Conservation (phyloP, 2,329 filamentous ascomycete genomes). For the Monosporascus cannonballus region DNA sequence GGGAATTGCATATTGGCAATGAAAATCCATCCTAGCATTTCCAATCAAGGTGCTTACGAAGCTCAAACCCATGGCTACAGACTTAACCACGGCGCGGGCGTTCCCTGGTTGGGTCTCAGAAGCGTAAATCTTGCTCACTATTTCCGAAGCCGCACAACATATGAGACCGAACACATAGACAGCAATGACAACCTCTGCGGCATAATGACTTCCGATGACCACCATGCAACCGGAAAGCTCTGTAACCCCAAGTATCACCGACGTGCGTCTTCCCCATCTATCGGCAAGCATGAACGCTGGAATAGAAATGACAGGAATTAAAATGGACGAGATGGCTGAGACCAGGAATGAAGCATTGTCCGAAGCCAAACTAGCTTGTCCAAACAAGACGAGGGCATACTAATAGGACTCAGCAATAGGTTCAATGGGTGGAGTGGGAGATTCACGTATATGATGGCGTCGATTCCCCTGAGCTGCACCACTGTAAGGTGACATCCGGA, state of each 20-base stretch:
- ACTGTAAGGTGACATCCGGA: slow-evolving; percentile 37
- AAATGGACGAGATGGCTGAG: slow-evolving; percentile 52
- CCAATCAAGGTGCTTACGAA: slow-evolving; percentile 14
- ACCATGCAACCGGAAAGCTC: slow-evolving; percentile 44
- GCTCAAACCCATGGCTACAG: slow-evolving; percentile 35
- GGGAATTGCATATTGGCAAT: background rate
- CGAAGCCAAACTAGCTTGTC: slow-evolving; percentile 50
- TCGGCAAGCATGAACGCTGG: slow-evolving; percentile 51
- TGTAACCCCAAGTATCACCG: slow-evolving; percentile 47
- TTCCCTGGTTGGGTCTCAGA: slow-evolving; percentile 51
- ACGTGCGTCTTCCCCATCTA: slow-evolving; percentile 49
- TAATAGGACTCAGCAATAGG: slow-evolving; percentile 14
- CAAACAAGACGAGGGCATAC: slow-evolving; percentile 57
- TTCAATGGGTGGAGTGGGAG: background rate
- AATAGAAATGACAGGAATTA: slow-evolving; percentile 52
- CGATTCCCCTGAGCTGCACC: slow-evolving; percentile 56
- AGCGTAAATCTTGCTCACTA: slow-evolving; percentile 50
- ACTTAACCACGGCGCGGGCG: slow-evolving; percentile 48
- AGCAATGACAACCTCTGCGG: slow-evolving; percentile 40
- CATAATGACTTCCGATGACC: slow-evolving; percentile 48
- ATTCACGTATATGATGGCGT: slow-evolving; percentile 54
- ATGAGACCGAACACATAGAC: slow-evolving; percentile 44
- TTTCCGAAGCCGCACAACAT: slow-evolving; percentile 45
- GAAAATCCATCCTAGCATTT: background rate
- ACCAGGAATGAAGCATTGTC: slow-evolving; percentile 52